Evolutionary conservation across 2,329 filamentous ascomycete genomes (phyloP), one percentile per base, ranked within the genome.

Genomic region (Colletotrichum destructivum): DNA sequence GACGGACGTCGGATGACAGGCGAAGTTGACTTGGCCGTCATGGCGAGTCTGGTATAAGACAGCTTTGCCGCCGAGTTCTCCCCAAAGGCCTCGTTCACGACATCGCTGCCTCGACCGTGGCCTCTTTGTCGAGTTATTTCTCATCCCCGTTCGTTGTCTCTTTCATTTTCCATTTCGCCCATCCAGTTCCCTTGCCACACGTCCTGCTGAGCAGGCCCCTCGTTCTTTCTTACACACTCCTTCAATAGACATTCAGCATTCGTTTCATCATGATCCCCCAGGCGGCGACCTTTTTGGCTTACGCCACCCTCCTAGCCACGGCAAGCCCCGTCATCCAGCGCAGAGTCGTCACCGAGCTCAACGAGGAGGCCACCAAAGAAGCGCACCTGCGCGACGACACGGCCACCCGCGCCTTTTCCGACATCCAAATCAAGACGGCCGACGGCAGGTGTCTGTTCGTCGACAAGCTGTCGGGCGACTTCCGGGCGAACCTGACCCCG

Each of bases 391-490:
- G 84, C 5, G 85, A 87, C 74, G 75, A 79, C 65, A 80, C 80
- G 9, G 85, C 85, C 57, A 85, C 82, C 3, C 81, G 84, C 11
- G 83, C 83, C 35, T 82, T 85, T 61, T 82, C 84, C 35, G 77
- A 83, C 59, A 78, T 84, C n/a, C 80, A 82, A 61, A 85, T 87
- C 78, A 81, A 81, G 76, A 84, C 84, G 0, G 79, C 82, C 1
- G 81, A 84, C 59, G 85, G 84, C 35, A 79, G 78, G 66, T 87
- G 85, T 60, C 82, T 87, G 57, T 85, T 83, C 62, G 84, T 87
- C 21, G 83, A 87, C 74, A 77, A 80, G 65, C 78, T 86, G 5
- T 86, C 84, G 1, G 85, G 85, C 21, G 85, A 87, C 75, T 86
- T 84, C 70, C 82, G 84, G 15, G 84, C 82, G 65, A 87, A 87